Base-by-base conservation (phyloP, 2,329 filamentous ascomycete genomes). In the Clonostachys rhizophaga region DNA sequence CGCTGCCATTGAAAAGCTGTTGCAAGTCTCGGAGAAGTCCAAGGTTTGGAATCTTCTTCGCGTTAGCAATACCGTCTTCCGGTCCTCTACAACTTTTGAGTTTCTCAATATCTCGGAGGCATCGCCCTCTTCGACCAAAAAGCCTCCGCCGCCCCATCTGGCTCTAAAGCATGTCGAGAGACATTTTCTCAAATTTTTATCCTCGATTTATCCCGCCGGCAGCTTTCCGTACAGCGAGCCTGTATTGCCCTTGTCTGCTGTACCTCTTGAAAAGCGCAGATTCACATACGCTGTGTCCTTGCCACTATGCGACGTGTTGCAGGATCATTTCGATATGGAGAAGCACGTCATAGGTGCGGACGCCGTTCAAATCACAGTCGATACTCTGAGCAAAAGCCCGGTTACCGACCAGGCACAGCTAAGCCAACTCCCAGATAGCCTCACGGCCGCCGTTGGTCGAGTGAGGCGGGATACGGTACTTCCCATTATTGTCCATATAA, bases 71-170 rank as follows among this genome's bases (percentile, higher is more conserved):
- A 68, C 74, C 3, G 75, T 86, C 14, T 82, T 87, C 54, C 74
- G 84, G 43, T 74, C 73, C 2, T 88, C 83, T 58, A 84, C 84
- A 11, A 90, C 88, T 54, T 78, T 86, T 51, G 87, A 91, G 58
- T 91, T 89, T 61, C 89, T 83, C 69, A 90, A 90, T 54, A 69
- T 87, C 14, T 84, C 84, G 3, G 85, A 66, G 16, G 60, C 59
- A 6, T 17, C 49, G 12, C 50, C 52, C 0, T 42, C 45, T 6
- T 52, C 54, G 11, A 34, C 30, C 2, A 20, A 44, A 12, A 44
- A 34, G 11, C 43, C 46, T 1, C 69, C 73, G 0, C 76, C 80
- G 3, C 80, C 82, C 0, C 86, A 86, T 52, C 64, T 89, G 14
- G 84, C 83, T 0, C 64, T 89, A 6, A 89, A 89, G 58, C 72